A percentile compares a stretch with the other conserved stretches of the same genome.
phyloP scores from a whole-genome alignment of 1,284 basidiomycete genomes.

The Ceratobasidium sp. region DNA sequence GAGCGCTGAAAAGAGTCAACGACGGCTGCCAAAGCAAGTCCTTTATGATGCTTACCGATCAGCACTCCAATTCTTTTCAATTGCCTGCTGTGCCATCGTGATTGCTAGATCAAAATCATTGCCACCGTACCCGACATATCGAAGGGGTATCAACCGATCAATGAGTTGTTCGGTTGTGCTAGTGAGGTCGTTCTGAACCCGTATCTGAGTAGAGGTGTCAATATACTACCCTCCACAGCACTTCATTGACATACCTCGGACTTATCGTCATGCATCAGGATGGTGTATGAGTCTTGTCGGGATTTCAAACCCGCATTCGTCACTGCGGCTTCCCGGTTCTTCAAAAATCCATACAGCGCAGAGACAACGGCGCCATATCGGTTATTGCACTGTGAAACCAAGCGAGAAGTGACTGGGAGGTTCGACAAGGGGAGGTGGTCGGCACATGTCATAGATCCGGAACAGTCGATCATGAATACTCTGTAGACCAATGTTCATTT shows the following conservation, averaged over 20 bases:
- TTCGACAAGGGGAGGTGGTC: slow-evolving; percentile 61
- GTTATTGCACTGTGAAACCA: slow-evolving; percentile 58
- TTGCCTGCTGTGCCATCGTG: slow-evolving; percentile 53
- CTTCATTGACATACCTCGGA: slow-evolving; percentile 42
- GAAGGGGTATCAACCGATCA: slow-evolving; percentile 55
- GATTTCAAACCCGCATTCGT: background rate
- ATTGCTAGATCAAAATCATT: slow-evolving; percentile 64
- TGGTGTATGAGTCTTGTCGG: slow-evolving; percentile 65
- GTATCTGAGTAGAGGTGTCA: slow-evolving; percentile 23
- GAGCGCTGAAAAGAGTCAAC: slow-evolving; percentile 55
- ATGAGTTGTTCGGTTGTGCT: slow-evolving; percentile 63
- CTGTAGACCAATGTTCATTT: too few species aligned
- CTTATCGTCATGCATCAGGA: slow-evolving; percentile 61
- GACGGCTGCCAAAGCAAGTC: slow-evolving; percentile 57
- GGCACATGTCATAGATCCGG: slow-evolving; percentile 60
- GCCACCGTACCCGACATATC: slow-evolving; percentile 54
- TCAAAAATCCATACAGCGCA: slow-evolving; percentile 65
- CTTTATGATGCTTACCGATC: slow-evolving; percentile 58
- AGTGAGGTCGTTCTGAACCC: slow-evolving; percentile 60
- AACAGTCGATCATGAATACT: slow-evolving; percentile 67
- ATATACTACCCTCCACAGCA: slow-evolving; percentile 50
- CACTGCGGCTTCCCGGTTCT: slow-evolving; percentile 59
- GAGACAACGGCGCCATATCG: slow-evolving; percentile 68
- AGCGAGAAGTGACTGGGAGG: slow-evolving; percentile 59
- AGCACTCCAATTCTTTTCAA: slow-evolving; percentile 64